Evolutionary conservation across 805 yeast genomes (phyloP).

Genomic region (Isabelozyma rhagii): DNA sequence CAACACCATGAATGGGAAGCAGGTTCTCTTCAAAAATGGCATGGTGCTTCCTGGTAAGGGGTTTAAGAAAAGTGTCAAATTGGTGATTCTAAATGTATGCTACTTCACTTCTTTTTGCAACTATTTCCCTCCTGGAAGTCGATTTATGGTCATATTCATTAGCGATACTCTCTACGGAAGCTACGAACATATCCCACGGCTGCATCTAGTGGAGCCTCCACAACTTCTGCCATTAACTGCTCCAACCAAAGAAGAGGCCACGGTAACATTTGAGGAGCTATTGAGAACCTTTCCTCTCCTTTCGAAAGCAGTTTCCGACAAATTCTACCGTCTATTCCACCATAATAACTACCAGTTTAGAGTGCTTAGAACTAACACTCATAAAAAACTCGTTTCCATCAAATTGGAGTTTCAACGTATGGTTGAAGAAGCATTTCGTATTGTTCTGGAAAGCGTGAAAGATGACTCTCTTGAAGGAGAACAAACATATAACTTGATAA

Average conservation of each 20-base stretch:
- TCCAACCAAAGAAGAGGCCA: neutral
- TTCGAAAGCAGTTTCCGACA: slow-evolving; percentile 36
- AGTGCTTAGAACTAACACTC: slow-evolving; percentile 25
- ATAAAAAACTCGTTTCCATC: slow-evolving; percentile 22
- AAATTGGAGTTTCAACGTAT: slow-evolving; percentile 28
- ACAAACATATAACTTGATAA: slow-evolving; percentile 27
- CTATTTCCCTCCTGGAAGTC: slow-evolving; percentile 55
- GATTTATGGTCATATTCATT: slow-evolving; percentile 55
- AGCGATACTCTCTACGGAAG: slow-evolving; percentile 55
- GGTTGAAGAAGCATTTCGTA: slow-evolving; percentile 31
- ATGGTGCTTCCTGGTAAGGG: slow-evolving; percentile 56
- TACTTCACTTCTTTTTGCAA: slow-evolving; percentile 55
- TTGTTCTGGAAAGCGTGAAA: slow-evolving; percentile 38
- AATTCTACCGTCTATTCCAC: slow-evolving; percentile 37
- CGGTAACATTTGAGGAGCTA: slow-evolving; percentile 32
- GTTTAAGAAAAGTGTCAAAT: slow-evolving; percentile 43
- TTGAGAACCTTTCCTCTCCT: slow-evolving; percentile 37
- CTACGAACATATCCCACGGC: slow-evolving; percentile 1
- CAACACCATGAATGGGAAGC: slow-evolving; percentile 54
- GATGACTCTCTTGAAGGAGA: slow-evolving; percentile 33
- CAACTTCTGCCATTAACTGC: neutral
- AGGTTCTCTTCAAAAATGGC: slow-evolving; percentile 54
- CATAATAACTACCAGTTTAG: slow-evolving; percentile 35
- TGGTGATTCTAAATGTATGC: slow-evolving; percentile 43
- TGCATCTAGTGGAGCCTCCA: neutral